Evolutionary conservation across 2,329 filamentous ascomycete species (phyloP).

Genomic region (Penicillium griseofulvum): DNA sequence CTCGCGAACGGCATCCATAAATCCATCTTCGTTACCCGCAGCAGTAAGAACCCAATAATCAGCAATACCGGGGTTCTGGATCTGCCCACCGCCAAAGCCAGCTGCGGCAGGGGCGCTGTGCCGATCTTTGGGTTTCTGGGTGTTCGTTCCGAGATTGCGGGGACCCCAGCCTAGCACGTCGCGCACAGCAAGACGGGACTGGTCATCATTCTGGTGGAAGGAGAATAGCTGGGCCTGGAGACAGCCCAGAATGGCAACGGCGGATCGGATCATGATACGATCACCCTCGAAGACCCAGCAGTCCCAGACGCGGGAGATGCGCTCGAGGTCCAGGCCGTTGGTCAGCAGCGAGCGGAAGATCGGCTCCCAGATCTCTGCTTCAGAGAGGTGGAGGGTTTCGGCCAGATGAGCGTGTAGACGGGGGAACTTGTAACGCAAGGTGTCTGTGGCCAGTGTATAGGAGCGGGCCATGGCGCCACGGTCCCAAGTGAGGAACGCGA

Average conservation of each 20-base stretch:
- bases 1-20: slow-evolving; percentile 43
- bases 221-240: slow-evolving; percentile 44
- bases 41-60: slow-evolving; percentile 44
- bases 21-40: slow-evolving; percentile 42
- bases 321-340: slow-evolving; percentile 52
- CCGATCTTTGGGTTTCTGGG: slow-evolving; percentile 32
- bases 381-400: slow-evolving; percentile 39
- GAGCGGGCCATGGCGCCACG: slow-evolving; percentile 54
- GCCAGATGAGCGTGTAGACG: slow-evolving; percentile 53
- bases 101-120: slow-evolving; percentile 37
- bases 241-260: slow-evolving; percentile 44
- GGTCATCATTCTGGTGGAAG: slow-evolving; percentile 37
- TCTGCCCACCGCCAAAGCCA: slow-evolving; percentile 37
- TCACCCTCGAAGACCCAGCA: slow-evolving; percentile 63
- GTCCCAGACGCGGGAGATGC: slow-evolving; percentile 59
- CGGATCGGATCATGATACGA: slow-evolving; percentile 46
- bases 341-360: slow-evolving; percentile 56
- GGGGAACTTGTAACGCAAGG: slow-evolving; percentile 58
- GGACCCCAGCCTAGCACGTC: slow-evolving; percentile 41
- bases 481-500: slow-evolving; percentile 61
- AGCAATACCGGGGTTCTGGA: slow-evolving; percentile 36
- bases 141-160: slow-evolving; percentile 29
- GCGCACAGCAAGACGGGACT: slow-evolving; percentile 34
- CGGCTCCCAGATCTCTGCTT: slow-evolving; percentile 51
- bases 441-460: slow-evolving; percentile 55